Percentiles rank a stretch among this genome's conserved stretches.
Conservation (phyloP, 805 yeast species). For the Kazachstania martiniae region DNA sequence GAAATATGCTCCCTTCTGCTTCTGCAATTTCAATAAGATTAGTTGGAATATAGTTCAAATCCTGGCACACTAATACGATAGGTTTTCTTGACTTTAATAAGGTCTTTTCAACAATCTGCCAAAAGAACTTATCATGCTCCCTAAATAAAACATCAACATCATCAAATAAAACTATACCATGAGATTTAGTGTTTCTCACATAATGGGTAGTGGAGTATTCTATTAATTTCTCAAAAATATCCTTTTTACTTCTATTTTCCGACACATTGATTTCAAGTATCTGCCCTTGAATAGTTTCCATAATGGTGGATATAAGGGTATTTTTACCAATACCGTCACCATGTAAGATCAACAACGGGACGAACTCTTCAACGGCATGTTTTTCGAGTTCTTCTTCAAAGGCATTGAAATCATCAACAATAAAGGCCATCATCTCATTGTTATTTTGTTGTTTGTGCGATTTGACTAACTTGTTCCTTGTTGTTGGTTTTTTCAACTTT, state of each 20-base stretch:
- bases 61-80: conserved; percentile 53
- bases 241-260: conserved; percentile 62
- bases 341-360: conserved; percentile 52
- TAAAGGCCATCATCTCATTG: conserved; percentile 27
- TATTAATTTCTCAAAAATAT: conserved; percentile 49
- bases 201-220: conserved; percentile 80
- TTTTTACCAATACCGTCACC: conserved; percentile 82
- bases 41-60: conserved; percentile 37
- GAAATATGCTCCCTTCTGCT: conserved; percentile 32
- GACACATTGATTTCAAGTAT: conserved; percentile 76
- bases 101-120: conserved; percentile 59
- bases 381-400: conserved; percentile 3
- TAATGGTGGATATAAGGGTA: conserved; percentile 55
- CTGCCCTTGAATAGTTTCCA: conserved; percentile 51
- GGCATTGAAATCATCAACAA: conserved; percentile 23
- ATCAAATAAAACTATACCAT: conserved; percentile 68
- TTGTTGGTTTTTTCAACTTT: conserved; percentile 26
- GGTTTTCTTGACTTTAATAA: conserved; percentile 58
- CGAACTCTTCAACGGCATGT: conserved; percentile 30
- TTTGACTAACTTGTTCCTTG: conserved; percentile 26
- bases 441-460: conserved; percentile 11
- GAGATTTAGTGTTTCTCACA: conserved; percentile 41
- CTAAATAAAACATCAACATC: conserved; percentile 78
- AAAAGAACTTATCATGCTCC: conserved; percentile 65
- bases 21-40: conserved; percentile 36